Conservation (phyloP, 805 yeast genomes). For the Yarrowia deformans region DNA sequence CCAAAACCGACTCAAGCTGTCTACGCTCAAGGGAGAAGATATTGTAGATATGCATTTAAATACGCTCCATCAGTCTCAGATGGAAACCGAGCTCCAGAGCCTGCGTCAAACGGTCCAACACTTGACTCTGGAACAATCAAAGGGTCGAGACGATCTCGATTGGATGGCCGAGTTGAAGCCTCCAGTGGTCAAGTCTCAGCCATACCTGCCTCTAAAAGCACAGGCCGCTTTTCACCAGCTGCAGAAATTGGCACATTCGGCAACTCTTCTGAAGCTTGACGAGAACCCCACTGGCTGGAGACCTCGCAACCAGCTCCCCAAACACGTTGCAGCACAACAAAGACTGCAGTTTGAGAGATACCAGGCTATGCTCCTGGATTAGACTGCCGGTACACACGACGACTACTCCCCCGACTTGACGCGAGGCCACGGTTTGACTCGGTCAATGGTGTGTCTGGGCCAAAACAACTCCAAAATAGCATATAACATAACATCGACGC, state of each 20-base stretch:
- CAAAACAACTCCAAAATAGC: constrained; percentile 70
- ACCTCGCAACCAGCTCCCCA: constrained; percentile 13
- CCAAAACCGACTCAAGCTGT: constrained; percentile 26
- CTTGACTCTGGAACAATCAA: constrained; percentile 5
- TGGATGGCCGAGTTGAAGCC: constrained; percentile 12
- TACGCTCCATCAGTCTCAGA: constrained; percentile 35
- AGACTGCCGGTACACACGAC: too few species aligned
- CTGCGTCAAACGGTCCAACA: constrained; percentile 34
- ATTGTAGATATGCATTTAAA: constrained; percentile 34
- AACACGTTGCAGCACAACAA: constrained; percentile 18
- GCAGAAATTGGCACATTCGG: constrained; percentile 14
- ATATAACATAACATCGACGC: constrained; percentile 76
- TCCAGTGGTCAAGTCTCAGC: neutral
- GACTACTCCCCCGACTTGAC: constrained; percentile 20
- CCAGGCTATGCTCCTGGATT: constrained; percentile 2
- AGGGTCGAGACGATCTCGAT: constrained; percentile 17
- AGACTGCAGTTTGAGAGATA: constrained; percentile 17
- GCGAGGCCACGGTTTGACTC: constrained; percentile 76
- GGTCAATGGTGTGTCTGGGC: constrained; percentile 75
- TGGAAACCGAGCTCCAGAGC: constrained; percentile 20
- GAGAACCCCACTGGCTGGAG: constrained; percentile 12
- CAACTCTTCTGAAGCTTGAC: neutral
- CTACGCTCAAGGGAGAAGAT: constrained; percentile 35
- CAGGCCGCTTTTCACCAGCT: constrained; percentile 24
- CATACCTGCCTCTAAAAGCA: constrained; percentile 10